A percentile compares a stretch with the other conserved stretches of the same genome.
Conservation (phyloP, 2,329 filamentous ascomycete genomes). For the Pseudogymnoascus sp. region DNA sequence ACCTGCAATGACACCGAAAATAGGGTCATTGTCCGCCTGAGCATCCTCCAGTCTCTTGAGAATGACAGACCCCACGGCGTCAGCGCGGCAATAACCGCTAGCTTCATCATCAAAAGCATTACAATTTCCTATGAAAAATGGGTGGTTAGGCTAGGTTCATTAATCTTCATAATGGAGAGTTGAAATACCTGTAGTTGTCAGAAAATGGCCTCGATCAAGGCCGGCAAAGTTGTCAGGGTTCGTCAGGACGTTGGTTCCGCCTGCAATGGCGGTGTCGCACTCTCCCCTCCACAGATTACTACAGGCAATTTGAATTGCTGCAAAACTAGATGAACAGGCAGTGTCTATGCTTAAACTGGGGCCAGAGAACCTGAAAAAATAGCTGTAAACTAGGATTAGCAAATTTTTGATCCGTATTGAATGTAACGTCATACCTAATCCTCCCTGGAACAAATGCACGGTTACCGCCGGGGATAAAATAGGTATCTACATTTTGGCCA, state of each 20-base stretch:
- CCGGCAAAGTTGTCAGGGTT: conserved; percentile 19
- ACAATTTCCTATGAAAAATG: conserved; percentile 31
- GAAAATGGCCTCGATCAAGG: conserved; percentile 34
- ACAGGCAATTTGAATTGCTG: conserved; percentile 17
- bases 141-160: not conserved
- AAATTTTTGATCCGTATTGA: not conserved
- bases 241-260: conserved; percentile 19
- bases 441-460: conserved; percentile 21
- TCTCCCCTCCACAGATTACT: conserved; percentile 17
- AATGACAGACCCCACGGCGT: conserved; percentile 37
- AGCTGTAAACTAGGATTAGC: conserved; percentile 11
- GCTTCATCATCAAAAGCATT: conserved; percentile 38
- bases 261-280: conserved; percentile 17
- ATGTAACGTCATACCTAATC: conserved; percentile 21
- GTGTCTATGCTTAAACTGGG: conserved; percentile 30
- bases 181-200: conserved; percentile 71
- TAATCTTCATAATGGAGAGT: conserved; percentile 45
- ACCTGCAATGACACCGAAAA: conserved; percentile 49
- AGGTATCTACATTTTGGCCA: conserved; percentile 15
- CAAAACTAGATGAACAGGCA: conserved; percentile 28
- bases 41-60: conserved; percentile 40
- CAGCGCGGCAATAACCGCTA: conserved; percentile 42
- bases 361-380: conserved; percentile 32
- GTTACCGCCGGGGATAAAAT: conserved; percentile 14
- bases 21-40: conserved; percentile 36